Conservation (phyloP, 2,329 filamentous ascomycete species). For the Xylariales sp. region DNA sequence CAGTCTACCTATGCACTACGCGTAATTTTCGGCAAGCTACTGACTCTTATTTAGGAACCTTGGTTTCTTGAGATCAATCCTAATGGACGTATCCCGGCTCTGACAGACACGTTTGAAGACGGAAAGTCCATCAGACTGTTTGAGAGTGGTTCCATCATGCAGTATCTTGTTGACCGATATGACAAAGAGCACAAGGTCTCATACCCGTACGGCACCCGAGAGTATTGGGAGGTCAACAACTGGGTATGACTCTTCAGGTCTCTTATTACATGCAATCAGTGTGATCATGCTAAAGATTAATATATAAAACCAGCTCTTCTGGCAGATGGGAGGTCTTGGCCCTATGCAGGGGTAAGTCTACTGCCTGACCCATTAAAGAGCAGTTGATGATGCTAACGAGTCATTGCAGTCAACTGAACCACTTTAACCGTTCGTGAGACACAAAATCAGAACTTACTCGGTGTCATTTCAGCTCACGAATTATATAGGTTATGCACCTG, state of each 20-base stretch:
- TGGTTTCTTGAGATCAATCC: constrained; percentile 93
- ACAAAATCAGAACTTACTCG: not conserved
- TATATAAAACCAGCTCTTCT: constrained; percentile 46
- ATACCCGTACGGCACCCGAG: constrained; percentile 66
- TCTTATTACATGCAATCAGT: too few relatives aligned
- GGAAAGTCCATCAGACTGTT: constrained; percentile 73
- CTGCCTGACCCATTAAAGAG: not conserved
- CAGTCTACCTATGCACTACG: too few relatives aligned
- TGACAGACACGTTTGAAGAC: constrained; percentile 75
- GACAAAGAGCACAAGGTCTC: constrained; percentile 79
- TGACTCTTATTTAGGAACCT: constrained; percentile 39
- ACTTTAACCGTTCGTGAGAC: constrained; percentile 58
- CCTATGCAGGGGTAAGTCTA: constrained; percentile 66
- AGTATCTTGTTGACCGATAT: constrained; percentile 79
- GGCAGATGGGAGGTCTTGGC: constrained; percentile 75
- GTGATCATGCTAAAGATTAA: constrained; percentile 6
- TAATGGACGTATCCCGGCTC: constrained; percentile 84
- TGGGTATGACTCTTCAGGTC: too few relatives aligned
- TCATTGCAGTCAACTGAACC: constrained; percentile 63
- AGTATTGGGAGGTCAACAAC: constrained; percentile 75
- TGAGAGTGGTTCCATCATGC: constrained; percentile 78
- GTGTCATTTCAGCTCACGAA: not conserved
- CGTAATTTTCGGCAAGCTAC: not conserved
- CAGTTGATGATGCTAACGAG: constrained; percentile 7
- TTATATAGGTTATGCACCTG: constrained; percentile 6